Evolutionary conservation across 805 yeast genomes (phyloP).

Genomic region (Candida dajiaensis): DNA sequence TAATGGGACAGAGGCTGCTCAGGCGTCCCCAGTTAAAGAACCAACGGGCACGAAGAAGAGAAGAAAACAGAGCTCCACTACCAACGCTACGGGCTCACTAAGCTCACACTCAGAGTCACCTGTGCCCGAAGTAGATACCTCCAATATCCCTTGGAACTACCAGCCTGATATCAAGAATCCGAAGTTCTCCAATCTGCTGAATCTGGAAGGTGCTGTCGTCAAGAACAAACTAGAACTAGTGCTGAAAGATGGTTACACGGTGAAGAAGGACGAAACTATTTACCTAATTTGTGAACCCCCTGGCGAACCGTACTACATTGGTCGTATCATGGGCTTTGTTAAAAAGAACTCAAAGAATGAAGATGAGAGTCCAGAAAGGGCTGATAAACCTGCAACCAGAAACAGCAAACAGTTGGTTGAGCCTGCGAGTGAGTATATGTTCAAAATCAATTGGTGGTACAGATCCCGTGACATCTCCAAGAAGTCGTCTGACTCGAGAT

Average conservation of each 20-base stretch:
- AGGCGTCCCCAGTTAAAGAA: neutral
- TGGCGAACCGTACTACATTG: constrained; percentile 90
- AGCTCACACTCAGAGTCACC: constrained; percentile 9
- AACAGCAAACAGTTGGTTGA: constrained; percentile 22
- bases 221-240: constrained; percentile 18
- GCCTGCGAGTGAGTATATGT: constrained; percentile 46
- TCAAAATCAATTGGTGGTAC: constrained; percentile 86
- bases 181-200: constrained; percentile 30
- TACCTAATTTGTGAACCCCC: constrained; percentile 90
- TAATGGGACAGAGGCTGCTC: neutral
- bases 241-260: constrained; percentile 14
- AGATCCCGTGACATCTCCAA: constrained; percentile 81
- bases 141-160: constrained; percentile 17
- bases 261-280: constrained; percentile 48
- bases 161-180: constrained; percentile 15
- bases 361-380: constrained; percentile 10
- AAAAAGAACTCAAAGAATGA: constrained; percentile 27
- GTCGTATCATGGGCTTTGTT: constrained; percentile 71
- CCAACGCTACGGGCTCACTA: neutral
- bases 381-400: constrained; percentile 6
- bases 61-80: neutral
- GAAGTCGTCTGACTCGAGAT: constrained; percentile 61
- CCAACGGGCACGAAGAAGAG: constrained; percentile 1
- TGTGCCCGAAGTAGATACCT: constrained; percentile 4
- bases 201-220: constrained; percentile 34